Conservation (phyloP, 352 stramenopile genomes). For the Pythium vanterpoolii region DNA sequence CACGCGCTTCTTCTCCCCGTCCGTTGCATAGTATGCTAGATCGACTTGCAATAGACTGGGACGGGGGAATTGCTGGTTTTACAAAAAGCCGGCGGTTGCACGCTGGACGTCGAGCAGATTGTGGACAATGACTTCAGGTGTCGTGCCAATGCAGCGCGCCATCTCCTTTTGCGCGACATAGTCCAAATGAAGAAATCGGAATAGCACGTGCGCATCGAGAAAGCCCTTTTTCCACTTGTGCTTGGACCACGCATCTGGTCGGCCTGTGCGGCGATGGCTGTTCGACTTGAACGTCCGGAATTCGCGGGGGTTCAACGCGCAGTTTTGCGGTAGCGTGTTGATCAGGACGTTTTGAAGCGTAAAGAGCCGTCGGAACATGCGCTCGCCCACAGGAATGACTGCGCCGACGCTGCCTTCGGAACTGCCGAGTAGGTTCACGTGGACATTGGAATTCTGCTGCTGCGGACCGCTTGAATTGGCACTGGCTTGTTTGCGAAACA, state of each 20-base stretch:
- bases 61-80: too few species aligned
- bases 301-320: constrained; percentile 80
- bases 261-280: constrained; percentile 47
- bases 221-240: constrained; percentile 90
- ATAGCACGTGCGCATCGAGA: constrained; percentile 74
- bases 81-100: constrained; percentile 67
- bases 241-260: constrained; percentile 80
- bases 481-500: constrained; percentile 72
- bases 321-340: constrained; percentile 84
- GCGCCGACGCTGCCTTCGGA: constrained; percentile 75
- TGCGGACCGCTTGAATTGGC: background rate
- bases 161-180: constrained; percentile 89
- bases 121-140: constrained; percentile 83
- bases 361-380: constrained; percentile 82
- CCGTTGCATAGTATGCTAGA: background rate
- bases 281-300: constrained; percentile 81
- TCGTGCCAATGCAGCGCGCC: constrained; percentile 85
- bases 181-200: constrained; percentile 78
- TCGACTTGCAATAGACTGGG: too few species aligned
- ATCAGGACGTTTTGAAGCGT: constrained; percentile 90
- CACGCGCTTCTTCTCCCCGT: background rate
- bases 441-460: constrained; percentile 27
- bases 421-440: constrained; percentile 78
- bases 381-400: constrained; percentile 74
- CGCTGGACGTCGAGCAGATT: constrained; percentile 87